Percentiles rank a stretch among this genome's conserved stretches.
Evolutionary conservation across 2,329 filamentous ascomycete species (phyloP).

Genomic region (Metarhizium brunneum): DNA sequence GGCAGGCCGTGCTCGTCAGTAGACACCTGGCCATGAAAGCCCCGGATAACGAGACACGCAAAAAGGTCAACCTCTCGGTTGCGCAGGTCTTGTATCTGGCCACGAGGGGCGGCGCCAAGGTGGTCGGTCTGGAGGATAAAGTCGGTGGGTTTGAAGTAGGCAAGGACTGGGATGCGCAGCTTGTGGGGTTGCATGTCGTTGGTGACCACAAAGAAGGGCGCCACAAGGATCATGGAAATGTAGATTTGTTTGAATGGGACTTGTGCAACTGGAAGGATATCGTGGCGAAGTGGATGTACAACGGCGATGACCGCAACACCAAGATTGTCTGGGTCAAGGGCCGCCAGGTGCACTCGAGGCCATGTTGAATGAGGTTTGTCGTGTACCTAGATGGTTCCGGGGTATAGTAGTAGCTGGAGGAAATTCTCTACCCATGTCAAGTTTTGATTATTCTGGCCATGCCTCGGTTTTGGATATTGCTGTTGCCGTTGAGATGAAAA

Average conservation of each 20-base stretch:
- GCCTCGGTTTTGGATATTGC: no score
- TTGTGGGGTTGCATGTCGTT: constrained; percentile 54
- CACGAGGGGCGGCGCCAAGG: constrained; percentile 73
- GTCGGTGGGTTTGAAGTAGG: constrained; percentile 79
- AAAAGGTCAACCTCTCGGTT: constrained; percentile 59
- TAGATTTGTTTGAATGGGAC: constrained; percentile 89
- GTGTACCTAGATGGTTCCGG: no score
- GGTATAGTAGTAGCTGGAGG: no score
- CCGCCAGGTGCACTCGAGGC: no score
- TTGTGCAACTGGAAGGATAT: constrained; percentile 59
- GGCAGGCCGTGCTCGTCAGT: constrained; percentile 72
- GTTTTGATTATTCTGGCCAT: no score
- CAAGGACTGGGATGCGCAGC: constrained; percentile 85
- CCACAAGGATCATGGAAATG: constrained; percentile 44
- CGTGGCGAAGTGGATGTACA: constrained; percentile 89
- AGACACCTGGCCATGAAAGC: constrained; percentile 55
- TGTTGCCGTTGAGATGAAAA: no score
- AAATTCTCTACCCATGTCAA: no score
- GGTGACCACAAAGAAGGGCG: constrained; percentile 17
- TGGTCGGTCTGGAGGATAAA: constrained; percentile 61
- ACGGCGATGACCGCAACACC: constrained; percentile 61
- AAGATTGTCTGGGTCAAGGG: neutral
- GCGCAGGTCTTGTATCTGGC: constrained; percentile 66
- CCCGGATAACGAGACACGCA: constrained; percentile 23
- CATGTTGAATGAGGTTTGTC: no score